Conservation (phyloP, 2,329 filamentous ascomycete species). For the Arthroderma sp. region DNA sequence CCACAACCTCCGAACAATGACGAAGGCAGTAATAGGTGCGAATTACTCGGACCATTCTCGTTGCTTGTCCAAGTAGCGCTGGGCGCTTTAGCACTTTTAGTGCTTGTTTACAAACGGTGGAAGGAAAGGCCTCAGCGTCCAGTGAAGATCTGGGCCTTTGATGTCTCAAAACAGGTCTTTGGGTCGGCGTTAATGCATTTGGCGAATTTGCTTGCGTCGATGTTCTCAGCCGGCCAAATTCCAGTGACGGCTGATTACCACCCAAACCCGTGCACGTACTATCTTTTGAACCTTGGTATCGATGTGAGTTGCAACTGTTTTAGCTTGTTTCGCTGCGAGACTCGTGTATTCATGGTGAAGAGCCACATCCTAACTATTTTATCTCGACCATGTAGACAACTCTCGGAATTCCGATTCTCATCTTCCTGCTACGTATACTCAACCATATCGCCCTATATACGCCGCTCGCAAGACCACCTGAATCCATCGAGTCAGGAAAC, state of each 20-base stretch:
- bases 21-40: constrained; percentile 60
- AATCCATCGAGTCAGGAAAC: constrained; percentile 86
- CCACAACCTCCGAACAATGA: constrained; percentile 15
- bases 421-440: constrained; percentile 67
- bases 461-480: constrained; percentile 61
- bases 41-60: constrained; percentile 79
- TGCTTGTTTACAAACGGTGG: constrained; percentile 87
- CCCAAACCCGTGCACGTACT: constrained; percentile 94
- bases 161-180: constrained; percentile 93
- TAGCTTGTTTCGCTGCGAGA: background rate
- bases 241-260: constrained; percentile 38
- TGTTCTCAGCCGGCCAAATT: constrained; percentile 81
- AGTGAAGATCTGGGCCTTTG: constrained; percentile 94
- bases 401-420: constrained; percentile 86
- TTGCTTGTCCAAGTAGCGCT: constrained; percentile 79
- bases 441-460: constrained; percentile 61
- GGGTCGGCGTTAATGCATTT: constrained; percentile 83
- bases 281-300: constrained; percentile 83
- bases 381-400: constrained; percentile 53
- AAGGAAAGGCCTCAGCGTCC: constrained; percentile 82
- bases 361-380: background rate
- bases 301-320: constrained; percentile 53
- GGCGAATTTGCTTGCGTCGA: constrained; percentile 89
- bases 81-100: constrained; percentile 66
- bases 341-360: background rate